These are phyloP conservation scores for Trapa bicornis DNA, from an alignment of 345 rosid genomes.

Conservation along the genomic window DNA sequence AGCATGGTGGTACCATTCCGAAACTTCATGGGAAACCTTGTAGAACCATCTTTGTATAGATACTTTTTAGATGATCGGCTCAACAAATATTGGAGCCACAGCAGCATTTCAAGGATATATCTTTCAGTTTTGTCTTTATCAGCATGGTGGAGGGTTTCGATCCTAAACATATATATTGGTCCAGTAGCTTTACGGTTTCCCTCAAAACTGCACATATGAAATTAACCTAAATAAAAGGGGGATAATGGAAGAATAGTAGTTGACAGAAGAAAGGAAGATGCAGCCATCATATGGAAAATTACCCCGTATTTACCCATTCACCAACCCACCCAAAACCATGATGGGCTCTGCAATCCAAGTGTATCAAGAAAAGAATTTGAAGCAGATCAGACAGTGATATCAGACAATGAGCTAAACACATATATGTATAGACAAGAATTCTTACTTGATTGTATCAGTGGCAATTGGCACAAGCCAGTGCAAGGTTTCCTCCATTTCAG, in stretches of 20 bases:
- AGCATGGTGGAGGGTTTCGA: constrained; percentile 87
- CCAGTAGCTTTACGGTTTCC: constrained; percentile 30
- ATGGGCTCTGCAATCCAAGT: constrained; percentile 52
- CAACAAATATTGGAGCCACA: constrained; percentile 76
- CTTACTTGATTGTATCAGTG: constrained; percentile 84
- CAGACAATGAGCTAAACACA: not conserved
- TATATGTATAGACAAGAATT: not conserved
- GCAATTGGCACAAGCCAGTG: constrained; percentile 98
- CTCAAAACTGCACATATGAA: constrained; percentile 38
- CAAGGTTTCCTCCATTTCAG: constrained; percentile 92
- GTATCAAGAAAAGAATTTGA: not conserved
- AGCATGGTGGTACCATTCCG: not conserved
- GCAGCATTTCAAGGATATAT: constrained; percentile 61
- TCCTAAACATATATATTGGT: constrained; percentile 42
- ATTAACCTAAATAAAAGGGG: not conserved
- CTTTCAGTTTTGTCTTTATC: constrained; percentile 64
- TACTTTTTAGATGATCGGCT: constrained; percentile 33
- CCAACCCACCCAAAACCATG: constrained; percentile 99
- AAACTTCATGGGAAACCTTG: constrained; percentile 12
- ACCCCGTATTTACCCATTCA: constrained; percentile 99
- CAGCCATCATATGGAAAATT: constrained; percentile 13
- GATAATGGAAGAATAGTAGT: not conserved
- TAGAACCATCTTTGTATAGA: not conserved
- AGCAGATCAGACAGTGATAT: not conserved
- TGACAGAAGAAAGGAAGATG: constrained; percentile 3